phyloP scores from a whole-genome alignment of 345 rosid species.

The Brassica rapa region DNA sequence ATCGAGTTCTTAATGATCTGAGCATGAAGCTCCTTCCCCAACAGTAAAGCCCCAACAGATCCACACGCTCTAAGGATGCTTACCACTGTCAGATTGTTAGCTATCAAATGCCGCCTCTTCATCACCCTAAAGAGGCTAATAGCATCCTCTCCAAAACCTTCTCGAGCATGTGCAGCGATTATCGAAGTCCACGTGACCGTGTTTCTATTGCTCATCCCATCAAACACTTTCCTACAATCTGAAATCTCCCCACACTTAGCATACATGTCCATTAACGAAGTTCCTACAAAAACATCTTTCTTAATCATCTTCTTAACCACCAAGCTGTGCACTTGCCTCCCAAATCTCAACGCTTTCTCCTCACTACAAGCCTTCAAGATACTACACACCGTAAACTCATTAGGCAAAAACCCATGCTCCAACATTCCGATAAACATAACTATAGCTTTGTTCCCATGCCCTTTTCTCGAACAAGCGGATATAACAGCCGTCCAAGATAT shows the following conservation, averaged over 20 bases:
- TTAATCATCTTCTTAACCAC: conserved; percentile 59
- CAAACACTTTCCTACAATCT: conserved; percentile 65
- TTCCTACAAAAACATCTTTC: conserved; percentile 65
- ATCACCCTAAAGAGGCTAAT: conserved; percentile 68
- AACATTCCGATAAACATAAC: conserved; percentile 63
- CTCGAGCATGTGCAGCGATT: conserved; percentile 80
- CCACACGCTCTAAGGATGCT: conserved; percentile 89
- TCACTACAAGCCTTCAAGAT: conserved; percentile 75
- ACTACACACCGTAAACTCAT: conserved; percentile 73
- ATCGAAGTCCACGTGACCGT: conserved; percentile 89
- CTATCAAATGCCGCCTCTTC: conserved; percentile 63
- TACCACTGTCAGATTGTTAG: conserved; percentile 67
- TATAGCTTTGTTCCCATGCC: conserved; percentile 58
- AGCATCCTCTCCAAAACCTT: conserved; percentile 79
- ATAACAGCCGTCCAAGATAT: conserved; percentile 84
- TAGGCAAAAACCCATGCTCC: conserved; percentile 60
- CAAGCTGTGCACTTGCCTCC: conserved; percentile 72
- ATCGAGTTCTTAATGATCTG: conserved; percentile 59
- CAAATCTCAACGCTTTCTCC: conserved; percentile 54
- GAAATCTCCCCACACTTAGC: conserved; percentile 77
- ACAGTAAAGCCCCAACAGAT: conserved; percentile 50
- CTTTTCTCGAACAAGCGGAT: conserved; percentile 75
- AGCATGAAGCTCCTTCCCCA: conserved; percentile 80
- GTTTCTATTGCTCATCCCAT: conserved; percentile 67
- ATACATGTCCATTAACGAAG: conserved; percentile 86